These are phyloP conservation scores for Juncus effusus DNA, from an alignment of 176 grass and related monocot species.

Conservation along the genomic window DNA sequence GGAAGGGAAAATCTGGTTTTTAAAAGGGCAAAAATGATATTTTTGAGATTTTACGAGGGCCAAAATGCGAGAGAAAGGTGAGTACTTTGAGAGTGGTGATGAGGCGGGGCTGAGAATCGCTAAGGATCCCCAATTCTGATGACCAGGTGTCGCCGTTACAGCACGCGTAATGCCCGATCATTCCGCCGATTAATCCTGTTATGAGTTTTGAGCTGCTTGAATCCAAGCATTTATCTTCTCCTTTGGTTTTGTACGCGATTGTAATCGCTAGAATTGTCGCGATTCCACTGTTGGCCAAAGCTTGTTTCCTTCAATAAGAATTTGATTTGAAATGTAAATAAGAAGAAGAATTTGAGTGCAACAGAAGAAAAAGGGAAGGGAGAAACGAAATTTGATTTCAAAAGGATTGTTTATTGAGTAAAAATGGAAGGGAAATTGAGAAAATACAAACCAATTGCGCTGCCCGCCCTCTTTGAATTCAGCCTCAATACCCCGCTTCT, in stretches of 20 bases:
- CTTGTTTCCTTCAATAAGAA: conserved; percentile 84
- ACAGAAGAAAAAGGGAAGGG: no score
- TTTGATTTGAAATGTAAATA: conserved; percentile 8
- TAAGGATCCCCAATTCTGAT: conserved; percentile 89
- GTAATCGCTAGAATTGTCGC: conserved; percentile 70
- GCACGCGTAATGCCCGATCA: conserved; percentile 89
- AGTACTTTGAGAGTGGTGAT: conserved; percentile 85
- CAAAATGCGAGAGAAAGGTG: neutral
- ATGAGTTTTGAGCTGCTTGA: conserved; percentile 56
- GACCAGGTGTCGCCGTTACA: conserved; percentile 99
- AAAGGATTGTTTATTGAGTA: conserved; percentile 4
- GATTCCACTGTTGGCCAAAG: conserved; percentile 81
- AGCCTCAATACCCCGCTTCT: conserved; percentile 67
- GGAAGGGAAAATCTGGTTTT: neutral
- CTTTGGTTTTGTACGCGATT: conserved; percentile 44
- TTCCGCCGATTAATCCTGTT: conserved; percentile 83
- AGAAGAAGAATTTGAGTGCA: neutral
- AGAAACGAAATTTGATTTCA: neutral
- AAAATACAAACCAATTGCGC: conserved; percentile 62
- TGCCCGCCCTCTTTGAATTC: conserved; percentile 90
- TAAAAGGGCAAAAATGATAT: neutral
- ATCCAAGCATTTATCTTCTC: conserved; percentile 80
- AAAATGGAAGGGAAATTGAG: neutral
- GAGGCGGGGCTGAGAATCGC: conserved; percentile 68
- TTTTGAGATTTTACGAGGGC: no score